These are phyloP conservation scores for Hemileccinum rubropunctum DNA, from an alignment of 768 basidiomycete genomes.

Conservation along the genomic window DNA sequence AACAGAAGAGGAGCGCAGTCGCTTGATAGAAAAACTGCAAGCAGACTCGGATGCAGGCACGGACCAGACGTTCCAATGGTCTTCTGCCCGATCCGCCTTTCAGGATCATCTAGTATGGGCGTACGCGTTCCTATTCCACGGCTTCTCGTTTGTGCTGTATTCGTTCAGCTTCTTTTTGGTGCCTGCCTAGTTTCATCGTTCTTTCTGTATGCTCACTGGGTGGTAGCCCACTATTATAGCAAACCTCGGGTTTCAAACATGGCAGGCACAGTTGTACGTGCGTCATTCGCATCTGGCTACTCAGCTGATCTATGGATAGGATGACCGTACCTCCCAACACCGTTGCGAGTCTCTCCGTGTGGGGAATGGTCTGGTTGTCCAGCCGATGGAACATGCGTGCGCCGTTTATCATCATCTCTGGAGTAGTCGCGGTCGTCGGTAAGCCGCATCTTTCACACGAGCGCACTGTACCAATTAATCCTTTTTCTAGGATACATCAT, in stretches of 20 bases:
- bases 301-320: too few species aligned
- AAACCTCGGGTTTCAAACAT: too few species aligned
- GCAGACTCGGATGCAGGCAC: slow-evolving; percentile 54
- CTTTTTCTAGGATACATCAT: too few species aligned
- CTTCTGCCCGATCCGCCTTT: slow-evolving; percentile 53
- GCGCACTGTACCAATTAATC: too few species aligned
- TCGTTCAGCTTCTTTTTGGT: slow-evolving; percentile 59
- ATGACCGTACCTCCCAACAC: too few species aligned
- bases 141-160: slow-evolving; percentile 57
- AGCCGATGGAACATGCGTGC: slow-evolving; percentile 44
- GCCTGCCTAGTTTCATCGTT: too few species aligned
- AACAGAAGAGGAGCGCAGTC: slow-evolving; percentile 47
- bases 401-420: slow-evolving; percentile 51
- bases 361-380: slow-evolving; percentile 53
- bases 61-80: slow-evolving; percentile 56
- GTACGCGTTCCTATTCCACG: slow-evolving; percentile 60
- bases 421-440: slow-evolving; percentile 50
- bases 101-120: slow-evolving; percentile 58
- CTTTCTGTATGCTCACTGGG: too few species aligned
- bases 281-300: too few species aligned
- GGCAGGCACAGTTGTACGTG: too few species aligned
- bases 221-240: too few species aligned
- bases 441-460: too few species aligned
- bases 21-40: slow-evolving; percentile 47
- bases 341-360: too few species aligned